These are phyloP conservation scores for Suillus alpinus DNA, from an alignment of 768 basidiomycete species.

Conservation along the genomic window DNA sequence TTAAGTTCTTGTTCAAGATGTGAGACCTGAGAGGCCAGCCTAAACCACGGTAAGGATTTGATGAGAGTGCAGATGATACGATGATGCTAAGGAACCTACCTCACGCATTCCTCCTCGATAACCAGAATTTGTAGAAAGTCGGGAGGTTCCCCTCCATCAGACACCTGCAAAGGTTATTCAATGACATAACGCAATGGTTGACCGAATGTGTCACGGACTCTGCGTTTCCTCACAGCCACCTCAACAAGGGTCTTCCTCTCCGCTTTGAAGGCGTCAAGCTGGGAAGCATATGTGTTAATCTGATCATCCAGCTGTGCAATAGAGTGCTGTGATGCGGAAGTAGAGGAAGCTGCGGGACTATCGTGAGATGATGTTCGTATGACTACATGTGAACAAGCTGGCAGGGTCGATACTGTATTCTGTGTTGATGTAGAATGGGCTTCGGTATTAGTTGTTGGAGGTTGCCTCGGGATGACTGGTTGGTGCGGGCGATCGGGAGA, in stretches of 20 bases:
- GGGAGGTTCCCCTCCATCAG: background rate
- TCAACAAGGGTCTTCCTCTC: slow-evolving; percentile 35
- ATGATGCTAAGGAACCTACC: slow-evolving; percentile 20
- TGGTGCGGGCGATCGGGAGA: background rate
- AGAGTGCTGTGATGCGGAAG: slow-evolving; percentile 7
- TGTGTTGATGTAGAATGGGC: background rate
- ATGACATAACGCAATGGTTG: background rate
- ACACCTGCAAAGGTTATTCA: background rate
- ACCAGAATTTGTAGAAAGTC: slow-evolving; percentile 23
- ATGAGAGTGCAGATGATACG: background rate
- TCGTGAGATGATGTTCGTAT: background rate
- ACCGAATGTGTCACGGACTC: slow-evolving; percentile 12
- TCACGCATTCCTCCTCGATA: slow-evolving; percentile 35
- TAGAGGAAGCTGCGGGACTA: background rate
- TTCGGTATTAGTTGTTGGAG: background rate
- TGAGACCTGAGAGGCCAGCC: slow-evolving; percentile 29
- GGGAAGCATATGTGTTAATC: slow-evolving; percentile 32
- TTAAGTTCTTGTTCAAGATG: slow-evolving; percentile 32
- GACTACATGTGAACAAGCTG: background rate
- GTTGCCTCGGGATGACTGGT: background rate
- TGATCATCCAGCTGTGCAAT: slow-evolving; percentile 35
- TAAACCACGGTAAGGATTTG: slow-evolving; percentile 8
- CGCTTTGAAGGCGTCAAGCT: slow-evolving; percentile 35
- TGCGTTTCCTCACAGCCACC: slow-evolving; percentile 18
- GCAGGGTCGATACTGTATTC: background rate